Base-by-base conservation (phyloP, 2,329 filamentous ascomycete genomes). In the Trematosphaeria pertusa region DNA sequence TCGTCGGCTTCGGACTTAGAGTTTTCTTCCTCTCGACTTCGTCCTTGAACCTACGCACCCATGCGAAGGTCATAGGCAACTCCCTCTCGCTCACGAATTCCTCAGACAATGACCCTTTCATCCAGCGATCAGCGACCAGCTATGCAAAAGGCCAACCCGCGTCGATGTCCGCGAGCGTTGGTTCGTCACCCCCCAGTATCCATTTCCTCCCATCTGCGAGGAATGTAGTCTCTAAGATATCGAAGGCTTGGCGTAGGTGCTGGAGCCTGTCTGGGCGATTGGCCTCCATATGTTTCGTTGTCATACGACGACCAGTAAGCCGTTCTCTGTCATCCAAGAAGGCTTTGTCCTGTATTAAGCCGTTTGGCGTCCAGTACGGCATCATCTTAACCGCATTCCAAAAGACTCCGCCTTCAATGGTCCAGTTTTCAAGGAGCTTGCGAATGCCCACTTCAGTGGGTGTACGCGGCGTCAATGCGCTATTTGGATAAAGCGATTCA, bases 81-180 rank as follows among this genome's bases (percentile, higher is more conserved):
- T 68, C 73, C 11, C 69, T 64, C 8, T 73, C 62, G 2, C 79
- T 79, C 51, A 89, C 78, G 3, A 76, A 62, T n/a, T 80, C 75
- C 31, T 72, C 54, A 1, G 82, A 80, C 28, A 89, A 74, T 11
- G 81, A 80, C 7, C 58, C 10, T 79, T 78, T 36, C 88, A 73
- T 9, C 3, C 40, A 40, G 2, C 45, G 50, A 30, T 69, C 64
- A 21, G 70, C 72, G 2, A 71, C 65, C 1, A 89, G 69, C 87
- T 87, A 91, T 67, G 86, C 80, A 54, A 90, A 79, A 0, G 81
- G 78, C 85, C 84, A 89, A 10, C 87, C 72, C 71, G 77, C 83
- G 71, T 91, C 84, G 49, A 91, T 83, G 65, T 91, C 88, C 3
- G 82, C 85, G 52, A 89, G 66, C 1, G 75, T 78, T 1, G 84